Percentiles rank a stretch among this genome's conserved stretches.
phyloP scores from a whole-genome alignment of 306 rosid genomes.

The Carpinus viminea region DNA sequence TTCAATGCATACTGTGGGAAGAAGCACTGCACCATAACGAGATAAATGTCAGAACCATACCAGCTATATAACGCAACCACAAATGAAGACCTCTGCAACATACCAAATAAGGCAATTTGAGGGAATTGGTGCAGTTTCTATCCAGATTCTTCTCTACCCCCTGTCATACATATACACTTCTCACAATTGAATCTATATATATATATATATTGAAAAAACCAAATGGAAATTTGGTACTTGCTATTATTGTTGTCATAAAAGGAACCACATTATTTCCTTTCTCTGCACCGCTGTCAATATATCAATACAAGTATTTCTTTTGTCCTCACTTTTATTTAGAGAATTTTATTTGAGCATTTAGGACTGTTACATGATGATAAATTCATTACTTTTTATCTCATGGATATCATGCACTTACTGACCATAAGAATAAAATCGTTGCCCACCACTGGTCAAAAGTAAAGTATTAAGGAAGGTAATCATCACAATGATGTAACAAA shows the following conservation, averaged over 20 bases:
- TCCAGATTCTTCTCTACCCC: slow-evolving; percentile 62
- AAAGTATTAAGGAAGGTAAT: too few species aligned
- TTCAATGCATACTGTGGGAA: slow-evolving; percentile 66
- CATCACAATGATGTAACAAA: background rate
- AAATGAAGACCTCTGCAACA: slow-evolving; percentile 8
- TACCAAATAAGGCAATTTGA: slow-evolving; percentile 63
- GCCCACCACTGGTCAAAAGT: too few species aligned
- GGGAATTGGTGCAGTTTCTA: slow-evolving; percentile 52
- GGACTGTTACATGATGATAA: too few species aligned
- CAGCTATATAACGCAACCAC: background rate
- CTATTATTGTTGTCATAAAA: background rate
- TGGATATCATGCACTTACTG: too few species aligned
- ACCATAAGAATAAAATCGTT: too few species aligned
- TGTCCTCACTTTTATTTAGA: too few species aligned
- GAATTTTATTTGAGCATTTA: too few species aligned
- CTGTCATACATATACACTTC: slow-evolving; percentile 43
- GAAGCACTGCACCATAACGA: slow-evolving; percentile 61
- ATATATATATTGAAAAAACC: background rate
- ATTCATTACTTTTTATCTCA: too few species aligned
- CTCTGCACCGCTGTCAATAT: background rate
- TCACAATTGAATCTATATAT: slow-evolving; percentile 17
- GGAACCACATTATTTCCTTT: background rate
- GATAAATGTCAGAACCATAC: slow-evolving; percentile 23
- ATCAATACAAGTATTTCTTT: background rate
- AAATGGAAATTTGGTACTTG: background rate